These are phyloP conservation scores for Cyclanthera cordifolia DNA, from an alignment of 306 rosid genomes.

Conservation along the genomic window DNA sequence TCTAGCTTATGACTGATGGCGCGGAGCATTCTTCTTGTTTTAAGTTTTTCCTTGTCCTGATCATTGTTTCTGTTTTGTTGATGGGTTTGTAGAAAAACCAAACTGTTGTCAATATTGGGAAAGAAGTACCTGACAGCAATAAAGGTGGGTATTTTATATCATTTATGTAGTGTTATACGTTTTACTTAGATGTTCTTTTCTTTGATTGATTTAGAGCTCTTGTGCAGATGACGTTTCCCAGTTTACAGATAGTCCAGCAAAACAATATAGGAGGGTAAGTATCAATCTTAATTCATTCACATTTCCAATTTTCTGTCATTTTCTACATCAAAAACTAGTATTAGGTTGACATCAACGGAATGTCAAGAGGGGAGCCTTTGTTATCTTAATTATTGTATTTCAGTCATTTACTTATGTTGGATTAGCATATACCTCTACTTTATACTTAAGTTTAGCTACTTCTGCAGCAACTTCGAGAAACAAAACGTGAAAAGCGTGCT, in stretches of 20 bases:
- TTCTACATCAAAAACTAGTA: neutral
- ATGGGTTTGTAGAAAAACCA: constrained; percentile 28
- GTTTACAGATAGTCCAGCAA: constrained; percentile 33
- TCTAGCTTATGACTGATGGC: neutral
- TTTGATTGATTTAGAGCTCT: constrained; percentile 14
- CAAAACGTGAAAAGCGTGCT: constrained; percentile 58
- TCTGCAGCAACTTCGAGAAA: constrained; percentile 67
- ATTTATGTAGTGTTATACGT: constrained; percentile 4
- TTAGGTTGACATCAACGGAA: neutral
- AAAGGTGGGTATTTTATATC: constrained; percentile 30
- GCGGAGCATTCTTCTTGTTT: neutral
- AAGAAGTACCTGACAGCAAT: constrained; percentile 34
- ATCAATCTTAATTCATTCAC: constrained; percentile 3
- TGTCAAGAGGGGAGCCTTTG: neutral
- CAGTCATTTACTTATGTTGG: neutral
- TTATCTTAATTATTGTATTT: neutral
- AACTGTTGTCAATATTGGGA: constrained; percentile 30
- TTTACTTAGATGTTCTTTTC: constrained; percentile 13
- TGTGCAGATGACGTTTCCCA: constrained; percentile 36
- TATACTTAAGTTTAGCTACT: neutral
- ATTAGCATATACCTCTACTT: neutral
- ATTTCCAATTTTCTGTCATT: neutral
- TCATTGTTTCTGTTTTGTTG: neutral
- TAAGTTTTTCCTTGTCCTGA: neutral
- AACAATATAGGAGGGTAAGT: constrained; percentile 62